Percentiles rank a stretch among this genome's conserved stretches.
These are phyloP conservation scores for Brassica incana DNA, from an alignment of 345 rosid species.

Conservation along the genomic window DNA sequence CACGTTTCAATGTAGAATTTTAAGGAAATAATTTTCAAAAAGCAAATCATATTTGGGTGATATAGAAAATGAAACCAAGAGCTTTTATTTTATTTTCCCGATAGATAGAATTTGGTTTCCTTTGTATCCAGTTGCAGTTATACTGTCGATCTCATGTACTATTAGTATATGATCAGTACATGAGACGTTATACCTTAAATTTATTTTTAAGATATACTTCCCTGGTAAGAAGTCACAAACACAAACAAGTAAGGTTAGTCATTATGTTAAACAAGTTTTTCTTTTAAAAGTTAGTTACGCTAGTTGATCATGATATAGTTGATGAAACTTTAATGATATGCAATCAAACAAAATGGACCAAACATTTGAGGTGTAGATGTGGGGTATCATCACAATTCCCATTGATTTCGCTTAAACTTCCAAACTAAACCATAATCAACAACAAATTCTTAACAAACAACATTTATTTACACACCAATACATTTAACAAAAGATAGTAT, in stretches of 20 bases:
- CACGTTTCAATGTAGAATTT: not conserved
- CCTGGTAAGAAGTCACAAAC: not conserved
- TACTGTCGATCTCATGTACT: not conserved
- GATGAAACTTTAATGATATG: slow-evolving; percentile 23
- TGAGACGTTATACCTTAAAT: not conserved
- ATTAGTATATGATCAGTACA: not conserved
- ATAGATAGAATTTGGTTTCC: not conserved
- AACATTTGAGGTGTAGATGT: slow-evolving; percentile 17
- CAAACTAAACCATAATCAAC: slow-evolving; percentile 33
- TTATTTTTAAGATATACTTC: not conserved
- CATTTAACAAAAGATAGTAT: not conserved
- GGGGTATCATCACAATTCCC: slow-evolving; percentile 25
- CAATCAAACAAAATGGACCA: not conserved
- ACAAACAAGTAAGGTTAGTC: slow-evolving; percentile 12
- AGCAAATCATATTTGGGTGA: not conserved
- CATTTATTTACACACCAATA: slow-evolving; percentile 6
- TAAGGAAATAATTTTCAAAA: not conserved
- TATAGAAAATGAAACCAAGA: not conserved
- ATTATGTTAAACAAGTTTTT: not conserved
- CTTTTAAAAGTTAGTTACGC: not conserved
- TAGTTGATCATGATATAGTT: slow-evolving; percentile 2
- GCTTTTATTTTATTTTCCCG: not conserved
- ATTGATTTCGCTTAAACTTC: slow-evolving; percentile 33
- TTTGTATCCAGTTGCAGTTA: not conserved
- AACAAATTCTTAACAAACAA: slow-evolving; percentile 18